phyloP scores from a whole-genome alignment of 495 filamentous ascomycete species.

The Cetradonia linearis region DNA sequence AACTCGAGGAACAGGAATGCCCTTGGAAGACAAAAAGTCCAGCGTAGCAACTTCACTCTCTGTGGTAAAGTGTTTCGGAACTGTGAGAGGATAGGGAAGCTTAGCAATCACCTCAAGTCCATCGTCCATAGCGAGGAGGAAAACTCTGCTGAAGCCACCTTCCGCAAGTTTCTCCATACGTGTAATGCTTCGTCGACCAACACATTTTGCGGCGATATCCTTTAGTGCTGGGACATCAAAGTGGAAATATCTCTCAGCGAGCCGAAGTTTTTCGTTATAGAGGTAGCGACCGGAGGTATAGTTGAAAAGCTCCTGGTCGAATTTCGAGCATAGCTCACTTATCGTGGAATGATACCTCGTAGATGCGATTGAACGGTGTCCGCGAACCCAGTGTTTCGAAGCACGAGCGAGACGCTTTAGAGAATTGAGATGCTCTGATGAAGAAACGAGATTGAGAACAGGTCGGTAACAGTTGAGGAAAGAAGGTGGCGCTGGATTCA shows the following conservation, averaged over 20 bases:
- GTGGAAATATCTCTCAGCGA: constrained; percentile 21
- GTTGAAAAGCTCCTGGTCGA: constrained; percentile 25
- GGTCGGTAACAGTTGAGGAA: background rate
- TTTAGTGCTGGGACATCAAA: constrained; percentile 29
- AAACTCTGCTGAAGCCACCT: constrained; percentile 33
- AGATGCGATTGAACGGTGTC: background rate
- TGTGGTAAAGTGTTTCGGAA: constrained; percentile 30
- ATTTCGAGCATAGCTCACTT: background rate
- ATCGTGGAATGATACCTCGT: background rate
- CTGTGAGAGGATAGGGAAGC: constrained; percentile 31
- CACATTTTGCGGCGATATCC: constrained; percentile 22
- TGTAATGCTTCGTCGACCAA: constrained; percentile 19
- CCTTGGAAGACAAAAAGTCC: constrained; percentile 27
- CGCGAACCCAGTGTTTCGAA: background rate
- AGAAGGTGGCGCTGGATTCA: background rate
- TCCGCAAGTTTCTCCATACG: constrained; percentile 28
- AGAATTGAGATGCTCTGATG: background rate
- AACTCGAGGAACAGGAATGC: constrained; percentile 30
- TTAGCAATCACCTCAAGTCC: constrained; percentile 32
- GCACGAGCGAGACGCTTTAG: background rate
- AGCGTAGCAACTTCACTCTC: constrained; percentile 41
- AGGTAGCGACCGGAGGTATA: constrained; percentile 19
- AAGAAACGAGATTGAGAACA: background rate
- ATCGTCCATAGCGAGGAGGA: constrained; percentile 27
- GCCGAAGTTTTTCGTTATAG: constrained; percentile 26